Base-by-base conservation (phyloP, 345 rosid species). In the Camelina hispida region DNA sequence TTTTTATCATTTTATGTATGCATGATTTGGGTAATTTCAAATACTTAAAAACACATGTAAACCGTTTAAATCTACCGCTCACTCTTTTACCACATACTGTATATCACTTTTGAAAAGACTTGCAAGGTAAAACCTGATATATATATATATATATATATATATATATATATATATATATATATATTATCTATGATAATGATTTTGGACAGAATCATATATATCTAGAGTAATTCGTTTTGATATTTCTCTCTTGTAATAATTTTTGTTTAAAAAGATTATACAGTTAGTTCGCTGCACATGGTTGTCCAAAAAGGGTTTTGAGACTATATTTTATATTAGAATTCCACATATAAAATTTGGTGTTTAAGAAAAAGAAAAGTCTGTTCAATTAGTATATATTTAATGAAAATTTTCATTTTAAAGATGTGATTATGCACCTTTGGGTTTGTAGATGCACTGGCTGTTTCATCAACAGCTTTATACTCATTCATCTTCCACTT, bases 401-500 rank as follows among this genome's bases (percentile, higher is more conserved):
- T 74, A 51, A 74, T 58, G 5, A 44, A 63, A 50, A 7, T 16
- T 30, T 30, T 43, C 9, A 17, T 52, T 17, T 0, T 9, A 50
- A 37, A 35, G 30, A 12, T 7, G 38, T 50, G 17, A 6, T 52
- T 65, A 17, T 14, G 62, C 32, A 47, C 73, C 69, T 43, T 25
- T 17, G 71, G 66, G 10, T 1, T 70, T 58, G 65, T 68, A 47
- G 71, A 64, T 42, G 15, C 22, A 25, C 15, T 7, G 17, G 30
- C 28, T 51, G 56, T 53, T 72, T 72, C 73, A 10, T 77, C 66
- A 68, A 78, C 55, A 20, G 66, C 66, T 32, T 72, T 78, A 37
- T 78, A 78, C 15, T 78, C 81, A 57, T 78, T 78, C 81, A 78
- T 73, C 65, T 72, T 78, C 81, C 81, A 78, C 6, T 68, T 62